Evolutionary conservation across 2,329 filamentous ascomycete species (phyloP).

Genomic region (Didymella sp.): DNA sequence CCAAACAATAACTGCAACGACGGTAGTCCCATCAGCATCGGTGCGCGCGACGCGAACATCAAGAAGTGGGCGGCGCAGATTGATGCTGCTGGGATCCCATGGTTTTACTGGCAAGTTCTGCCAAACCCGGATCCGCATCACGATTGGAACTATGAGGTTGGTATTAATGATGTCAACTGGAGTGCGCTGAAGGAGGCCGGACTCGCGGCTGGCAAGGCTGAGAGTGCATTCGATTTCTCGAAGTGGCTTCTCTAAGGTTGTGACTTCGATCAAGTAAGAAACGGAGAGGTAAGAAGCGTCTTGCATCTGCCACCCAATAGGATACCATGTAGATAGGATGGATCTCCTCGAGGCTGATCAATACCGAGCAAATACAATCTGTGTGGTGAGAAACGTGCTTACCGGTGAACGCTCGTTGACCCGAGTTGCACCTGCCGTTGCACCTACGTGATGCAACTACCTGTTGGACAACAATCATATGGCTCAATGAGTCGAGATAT

Average conservation of each 20-base stretch:
- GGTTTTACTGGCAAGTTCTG: conserved; percentile 20
- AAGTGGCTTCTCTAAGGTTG: neutral
- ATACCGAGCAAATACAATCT: too few species aligned
- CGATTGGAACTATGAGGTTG: conserved; percentile 15
- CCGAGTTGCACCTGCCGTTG: too few species aligned
- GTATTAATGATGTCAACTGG: conserved; percentile 15
- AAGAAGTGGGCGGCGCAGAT: conserved; percentile 10
- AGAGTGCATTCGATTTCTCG: conserved; percentile 1
- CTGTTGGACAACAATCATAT: too few species aligned
- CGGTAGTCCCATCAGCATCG: neutral
- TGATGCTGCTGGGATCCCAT: conserved; percentile 13
- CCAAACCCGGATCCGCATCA: conserved; percentile 14
- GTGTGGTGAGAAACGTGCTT: too few species aligned
- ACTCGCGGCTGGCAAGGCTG: conserved; percentile 13
- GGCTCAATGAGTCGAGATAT: too few species aligned
- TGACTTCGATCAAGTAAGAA: too few species aligned
- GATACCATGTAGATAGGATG: too few species aligned
- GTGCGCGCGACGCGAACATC: conserved; percentile 6
- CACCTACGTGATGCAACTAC: too few species aligned
- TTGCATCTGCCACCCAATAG: too few species aligned
- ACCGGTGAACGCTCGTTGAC: too few species aligned
- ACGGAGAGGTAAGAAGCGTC: too few species aligned
- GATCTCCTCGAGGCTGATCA: too few species aligned
- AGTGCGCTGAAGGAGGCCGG: conserved; percentile 3
- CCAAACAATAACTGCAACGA: conserved; percentile 19